Evolutionary conservation across 2,329 filamentous ascomycete species (phyloP), one percentile per base, ranked within the genome.

Genomic region (Amylocarpus encephaloides): DNA sequence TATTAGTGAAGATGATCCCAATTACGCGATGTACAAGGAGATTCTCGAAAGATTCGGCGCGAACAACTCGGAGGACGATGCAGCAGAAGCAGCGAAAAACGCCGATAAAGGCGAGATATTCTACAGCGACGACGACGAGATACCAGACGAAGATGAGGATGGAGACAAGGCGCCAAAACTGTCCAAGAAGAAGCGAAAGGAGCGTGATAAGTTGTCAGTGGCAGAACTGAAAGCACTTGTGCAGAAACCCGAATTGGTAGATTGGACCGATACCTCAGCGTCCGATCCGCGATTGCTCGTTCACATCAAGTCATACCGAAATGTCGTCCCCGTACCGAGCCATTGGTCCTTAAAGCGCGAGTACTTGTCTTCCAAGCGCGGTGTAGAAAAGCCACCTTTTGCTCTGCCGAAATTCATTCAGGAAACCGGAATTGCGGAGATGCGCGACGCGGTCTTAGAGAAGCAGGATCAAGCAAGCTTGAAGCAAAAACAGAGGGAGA

Each of bases 331-430:
- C 1, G 93, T 98, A 1, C 93, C 93, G 1, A 76, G 78, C 4
- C 93, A 98, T 67, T 98, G 93, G 93, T 90, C 88, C 0, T 73
- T 98, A 49, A 98, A 98, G 73, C 83, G 93, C 59, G 93, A 98
- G 67, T 98, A 98, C 65, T 76, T 98, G 2, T 97, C 92, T 1
- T 96, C 91, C 40, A 98, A 98, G 71, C 81, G 93, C 53, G 93
- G 93, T 70, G 88, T 98, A 53, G 93, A 98, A 69, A 98, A 98
- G 71, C 80, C 92, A 0, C 84, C 91, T 0, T 98, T 97, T 68
- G 80, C 88, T 22, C 78, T 98, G 13, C 93, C 93, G 1, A 93
- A 92, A 62, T 98, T 97, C 68, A 98, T 98, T 58, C 86, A 92
- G 61, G 93, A 97, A 66, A 98, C 93, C 1, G 93, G 93, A 32